Evolutionary conservation across 2,329 filamentous ascomycete species (phyloP), one percentile per base, ranked within the genome.

Genomic region (Claviceps fusiformis): DNA sequence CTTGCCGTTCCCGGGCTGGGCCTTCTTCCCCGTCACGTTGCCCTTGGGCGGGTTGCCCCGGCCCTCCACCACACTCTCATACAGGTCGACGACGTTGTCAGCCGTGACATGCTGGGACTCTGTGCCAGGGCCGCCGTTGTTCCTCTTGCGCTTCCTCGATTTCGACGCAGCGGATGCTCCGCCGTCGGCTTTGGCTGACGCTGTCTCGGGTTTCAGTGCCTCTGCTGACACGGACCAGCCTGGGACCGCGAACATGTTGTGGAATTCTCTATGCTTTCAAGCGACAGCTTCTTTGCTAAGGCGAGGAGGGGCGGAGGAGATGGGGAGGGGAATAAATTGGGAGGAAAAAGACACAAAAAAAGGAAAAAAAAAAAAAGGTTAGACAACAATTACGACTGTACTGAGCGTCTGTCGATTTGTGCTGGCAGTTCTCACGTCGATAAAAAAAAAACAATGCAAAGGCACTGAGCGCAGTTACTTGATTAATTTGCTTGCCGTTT

Each of bases 141-240:
- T 52, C 55, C 63, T 73, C 73, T 83, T 83, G 59, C 81, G 78
- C 70, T 83, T 82, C 65, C 77, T 83, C 60, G 75, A 74, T 63
- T 76, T 80, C 61, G 72, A 65, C 57, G 71, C 64, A 2, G 70
- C 63, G 27, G 65, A 62, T 29, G 65, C 67, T 37, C 63, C 62
- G 49, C 63, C 67, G 37, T 62, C 62, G 50, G 63, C 64, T 9
- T 41, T 45, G 39, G 67, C 61, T 52, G 68, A 58, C 11, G 61
- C 57, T 58, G 74, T 78, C 70, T 95, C 89, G 35, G 81, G 71
- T 70, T 89, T 89, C 59, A 95, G 80, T 53, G 73, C 74, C 61
- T 83, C 80, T 58, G 85, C 79, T 55, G 88, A 82, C 41, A 96
- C 77, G 44, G 89, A 89, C 91, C 92, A 96, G 62, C 93, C 93